Base-by-base conservation (phyloP, 2,329 filamentous ascomycete species). In the Alternaria arbusti region DNA sequence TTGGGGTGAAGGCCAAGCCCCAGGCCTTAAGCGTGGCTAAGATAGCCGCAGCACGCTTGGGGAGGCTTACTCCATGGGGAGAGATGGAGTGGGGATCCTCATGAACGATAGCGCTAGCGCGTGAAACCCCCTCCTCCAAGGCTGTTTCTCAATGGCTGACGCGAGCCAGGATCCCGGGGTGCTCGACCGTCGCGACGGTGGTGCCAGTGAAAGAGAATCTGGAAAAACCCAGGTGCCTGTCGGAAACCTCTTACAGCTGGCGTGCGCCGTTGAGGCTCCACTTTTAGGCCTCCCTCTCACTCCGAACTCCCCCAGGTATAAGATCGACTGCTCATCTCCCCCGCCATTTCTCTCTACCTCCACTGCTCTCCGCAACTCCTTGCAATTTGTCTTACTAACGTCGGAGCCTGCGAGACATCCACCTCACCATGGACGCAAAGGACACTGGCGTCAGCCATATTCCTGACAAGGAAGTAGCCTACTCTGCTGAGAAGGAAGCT, bases 1-100 rank as follows among this genome's bases (percentile, higher is more conserved):
- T 28, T 46, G 55, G 30, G 59, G 60, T 54, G 20, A 47, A 3
- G 23, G 50, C 49, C 60, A 63, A 63, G 56, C 6, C 20, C 9
- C 54, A 26, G 44, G 32, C 17, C 30, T 45, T 52, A 63, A 60
- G 50, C 50, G 44, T 59, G 55, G 60, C 50, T 49, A 58, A 62
- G 47, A 47, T 62, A 46, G 54, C 59, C 56, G 50, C 56, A 57
- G 45, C 26, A 23, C 44, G 45, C 56, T 50, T 63, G 56, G 25
- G 44, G 50, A 55, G 50, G 56, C 56, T 63, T 63, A 55, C 60
- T 63, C 60, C 56, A 63, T 63, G 60, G 50, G 56, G 60, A 22
- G 60, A 22, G 25, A 50, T 36, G n/a, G 3, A 17, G 60, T 63
- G 56, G 60, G 54, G 56, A 59, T 59, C 56, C 13, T 46, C 56